Conservation (phyloP, 306 rosid genomes). For the Luffa aegyptiaca region DNA sequence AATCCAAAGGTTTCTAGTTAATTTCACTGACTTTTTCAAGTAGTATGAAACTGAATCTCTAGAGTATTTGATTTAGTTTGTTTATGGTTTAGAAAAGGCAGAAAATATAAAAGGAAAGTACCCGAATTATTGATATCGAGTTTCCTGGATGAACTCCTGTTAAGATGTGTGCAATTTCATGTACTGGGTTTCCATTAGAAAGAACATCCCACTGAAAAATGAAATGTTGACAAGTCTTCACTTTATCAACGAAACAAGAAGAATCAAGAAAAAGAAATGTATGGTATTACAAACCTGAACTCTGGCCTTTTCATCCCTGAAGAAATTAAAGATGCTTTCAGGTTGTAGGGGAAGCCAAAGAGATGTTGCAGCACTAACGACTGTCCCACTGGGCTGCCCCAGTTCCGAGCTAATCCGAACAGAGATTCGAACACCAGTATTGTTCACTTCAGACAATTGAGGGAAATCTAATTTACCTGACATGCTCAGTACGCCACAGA, state of each 20-base stretch:
- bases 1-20: not conserved
- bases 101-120: not conserved
- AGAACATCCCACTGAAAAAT: constrained; percentile 62
- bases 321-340: constrained; percentile 25
- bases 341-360: constrained; percentile 47
- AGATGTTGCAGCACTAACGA: constrained; percentile 40
- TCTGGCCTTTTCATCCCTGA: constrained; percentile 31
- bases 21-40: not conserved
- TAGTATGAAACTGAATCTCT: not conserved
- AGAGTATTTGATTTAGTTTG: not conserved
- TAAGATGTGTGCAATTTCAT: constrained; percentile 35
- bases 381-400: constrained; percentile 35
- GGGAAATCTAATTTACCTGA: constrained; percentile 30
- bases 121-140: constrained; percentile 41
- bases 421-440: constrained; percentile 26
- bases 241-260: not conserved
- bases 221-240: not conserved
- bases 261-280: not conserved
- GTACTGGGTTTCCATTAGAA: constrained; percentile 17
- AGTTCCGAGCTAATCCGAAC: constrained; percentile 21
- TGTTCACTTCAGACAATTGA: constrained; percentile 24
- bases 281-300: constrained; percentile 29
- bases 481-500: constrained; percentile 35
- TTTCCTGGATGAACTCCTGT: constrained; percentile 41
- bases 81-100: not conserved